Evolutionary conservation across 495 filamentous ascomycete genomes (phyloP).

Genomic region (Aspergillus haitiensis): DNA sequence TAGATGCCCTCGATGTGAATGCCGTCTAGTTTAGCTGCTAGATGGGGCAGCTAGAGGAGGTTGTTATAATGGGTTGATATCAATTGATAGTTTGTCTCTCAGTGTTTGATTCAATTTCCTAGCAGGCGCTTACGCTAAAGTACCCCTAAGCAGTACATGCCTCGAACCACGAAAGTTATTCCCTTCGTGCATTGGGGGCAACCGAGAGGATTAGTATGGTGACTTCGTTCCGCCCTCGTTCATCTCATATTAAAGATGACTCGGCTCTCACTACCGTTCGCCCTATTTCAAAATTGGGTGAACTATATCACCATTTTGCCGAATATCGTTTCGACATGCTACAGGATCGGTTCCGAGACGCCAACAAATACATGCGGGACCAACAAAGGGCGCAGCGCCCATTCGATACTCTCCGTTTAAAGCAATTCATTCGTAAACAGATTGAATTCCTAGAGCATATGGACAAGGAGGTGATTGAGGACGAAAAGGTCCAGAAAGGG

Average conservation of each 20-base stretch:
- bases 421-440: constrained; percentile 52
- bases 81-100: too few species aligned
- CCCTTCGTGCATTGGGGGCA: constrained; percentile 61
- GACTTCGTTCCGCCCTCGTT: constrained; percentile 66
- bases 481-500: constrained; percentile 53
- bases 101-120: too few species aligned
- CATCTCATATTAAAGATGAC: constrained; percentile 60
- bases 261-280: constrained; percentile 67
- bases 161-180: constrained; percentile 41
- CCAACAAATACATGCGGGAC: constrained; percentile 47
- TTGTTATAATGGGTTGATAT: too few species aligned
- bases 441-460: constrained; percentile 56
- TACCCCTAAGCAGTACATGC: too few species aligned
- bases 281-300: constrained; percentile 62
- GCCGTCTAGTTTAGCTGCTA: too few species aligned
- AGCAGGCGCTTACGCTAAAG: too few species aligned
- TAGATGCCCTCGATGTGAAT: too few species aligned
- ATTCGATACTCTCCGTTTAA: constrained; percentile 44
- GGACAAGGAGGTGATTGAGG: constrained; percentile 57
- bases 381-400: constrained; percentile 40
- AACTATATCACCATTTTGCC: constrained; percentile 69
- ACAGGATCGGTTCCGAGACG: constrained; percentile 55
- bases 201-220: constrained; percentile 72
- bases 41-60: too few species aligned
- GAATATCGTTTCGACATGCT: constrained; percentile 72